Conservation (phyloP, 176 grass and related monocot genomes). For the Pontederia crassipes region DNA sequence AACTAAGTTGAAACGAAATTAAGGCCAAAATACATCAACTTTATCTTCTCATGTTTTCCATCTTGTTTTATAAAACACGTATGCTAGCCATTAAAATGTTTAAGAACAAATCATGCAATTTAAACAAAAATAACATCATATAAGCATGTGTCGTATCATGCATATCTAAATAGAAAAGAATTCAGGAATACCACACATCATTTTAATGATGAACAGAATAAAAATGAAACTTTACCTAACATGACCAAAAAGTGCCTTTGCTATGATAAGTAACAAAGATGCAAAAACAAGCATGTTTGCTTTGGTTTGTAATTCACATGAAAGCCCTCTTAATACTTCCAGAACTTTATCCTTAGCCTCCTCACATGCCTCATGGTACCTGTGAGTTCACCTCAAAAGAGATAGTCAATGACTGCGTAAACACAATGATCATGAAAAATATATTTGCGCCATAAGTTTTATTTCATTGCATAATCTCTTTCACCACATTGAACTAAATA, state of each 20-base stretch:
- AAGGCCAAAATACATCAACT: too few species aligned
- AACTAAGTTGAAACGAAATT: too few species aligned
- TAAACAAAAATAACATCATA: too few species aligned
- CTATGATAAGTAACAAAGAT: slow-evolving; percentile 60
- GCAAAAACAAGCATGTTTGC: slow-evolving; percentile 84
- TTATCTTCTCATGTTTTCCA: too few species aligned
- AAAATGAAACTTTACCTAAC: slow-evolving; percentile 52
- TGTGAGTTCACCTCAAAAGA: slow-evolving; percentile 32
- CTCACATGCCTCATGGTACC: slow-evolving; percentile 89
- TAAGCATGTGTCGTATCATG: too few species aligned
- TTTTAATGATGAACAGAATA: slow-evolving; percentile 3
- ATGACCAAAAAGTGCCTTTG: slow-evolving; percentile 89
- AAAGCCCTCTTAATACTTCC: slow-evolving; percentile 70
- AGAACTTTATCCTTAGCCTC: slow-evolving; percentile 68
- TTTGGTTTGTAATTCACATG: slow-evolving; percentile 80
- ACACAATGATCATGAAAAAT: too few species aligned
- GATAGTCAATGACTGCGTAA: neutral
- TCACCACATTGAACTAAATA: neutral
- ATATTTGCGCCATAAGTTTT: too few species aligned
- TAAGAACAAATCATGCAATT: too few species aligned
- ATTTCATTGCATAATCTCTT: neutral
- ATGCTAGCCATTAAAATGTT: too few species aligned
- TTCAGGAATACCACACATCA: neutral
- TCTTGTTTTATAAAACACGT: too few species aligned
- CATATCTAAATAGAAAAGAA: neutral